These are phyloP conservation scores for Aspergillus sp. DNA, from an alignment of 2,329 filamentous ascomycete genomes.

Conservation along the genomic window DNA sequence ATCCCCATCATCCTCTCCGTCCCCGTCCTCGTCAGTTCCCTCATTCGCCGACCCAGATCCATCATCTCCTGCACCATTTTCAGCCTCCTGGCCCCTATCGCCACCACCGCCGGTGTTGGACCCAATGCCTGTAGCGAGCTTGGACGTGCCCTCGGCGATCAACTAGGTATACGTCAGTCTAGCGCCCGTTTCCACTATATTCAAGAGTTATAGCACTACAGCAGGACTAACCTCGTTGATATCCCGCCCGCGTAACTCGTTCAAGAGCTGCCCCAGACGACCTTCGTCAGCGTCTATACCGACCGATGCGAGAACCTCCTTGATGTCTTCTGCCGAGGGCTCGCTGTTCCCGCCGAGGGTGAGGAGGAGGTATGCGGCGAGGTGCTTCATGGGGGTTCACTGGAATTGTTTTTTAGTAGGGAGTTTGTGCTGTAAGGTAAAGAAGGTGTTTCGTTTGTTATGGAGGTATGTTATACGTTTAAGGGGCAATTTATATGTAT, in stretches of 20 bases:
- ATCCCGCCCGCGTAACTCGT: slow-evolving; percentile 66
- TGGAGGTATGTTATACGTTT: too few relatives aligned
- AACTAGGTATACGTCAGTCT: not conserved
- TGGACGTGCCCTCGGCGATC: not conserved
- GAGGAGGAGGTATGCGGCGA: slow-evolving; percentile 98
- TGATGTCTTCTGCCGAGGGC: slow-evolving; percentile 83
- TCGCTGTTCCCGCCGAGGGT: slow-evolving; percentile 86
- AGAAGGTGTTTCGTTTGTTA: not conserved
- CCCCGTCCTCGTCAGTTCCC: not conserved
- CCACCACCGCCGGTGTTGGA: not conserved
- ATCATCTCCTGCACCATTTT: not conserved
- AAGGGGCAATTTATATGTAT: too few relatives aligned
- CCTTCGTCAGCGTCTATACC: slow-evolving; percentile 90
- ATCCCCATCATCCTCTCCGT: not conserved
- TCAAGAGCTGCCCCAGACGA: slow-evolving; percentile 80
- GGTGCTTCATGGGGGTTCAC: slow-evolving; percentile 77
- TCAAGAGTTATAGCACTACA: too few relatives aligned
- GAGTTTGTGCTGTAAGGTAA: not conserved
- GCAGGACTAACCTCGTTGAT: slow-evolving; percentile 75
- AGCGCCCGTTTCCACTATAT: too few relatives aligned
- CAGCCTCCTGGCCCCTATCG: not conserved
- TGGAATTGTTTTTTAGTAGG: not conserved
- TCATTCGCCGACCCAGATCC: not conserved
- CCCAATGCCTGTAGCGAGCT: not conserved
- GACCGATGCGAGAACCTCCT: slow-evolving; percentile 83